phyloP scores from a whole-genome alignment of 768 basidiomycete genomes.

The Amylocystis lapponica region DNA sequence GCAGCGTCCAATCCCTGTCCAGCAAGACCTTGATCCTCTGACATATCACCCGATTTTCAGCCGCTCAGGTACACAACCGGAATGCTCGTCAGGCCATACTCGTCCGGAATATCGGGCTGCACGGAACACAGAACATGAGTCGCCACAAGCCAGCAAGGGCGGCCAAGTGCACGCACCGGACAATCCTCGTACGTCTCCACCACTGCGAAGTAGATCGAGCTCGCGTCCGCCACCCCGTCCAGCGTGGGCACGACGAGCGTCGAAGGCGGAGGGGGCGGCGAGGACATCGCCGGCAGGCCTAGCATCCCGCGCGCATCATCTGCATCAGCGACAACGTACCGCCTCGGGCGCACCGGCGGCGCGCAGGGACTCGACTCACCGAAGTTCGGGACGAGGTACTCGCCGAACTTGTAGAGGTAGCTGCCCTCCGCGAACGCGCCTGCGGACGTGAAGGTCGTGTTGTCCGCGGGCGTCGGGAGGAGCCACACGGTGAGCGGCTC shows the following conservation, averaged over 20 bases:
- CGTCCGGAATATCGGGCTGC: constrained; percentile 6
- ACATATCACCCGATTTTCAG: no score
- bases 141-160: neutral
- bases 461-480: constrained; percentile 8
- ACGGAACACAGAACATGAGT: neutral
- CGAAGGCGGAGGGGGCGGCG: constrained; percentile 10
- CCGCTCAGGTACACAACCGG: constrained; percentile 11
- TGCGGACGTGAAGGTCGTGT: constrained; percentile 1
- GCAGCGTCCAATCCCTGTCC: no score
- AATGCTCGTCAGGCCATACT: constrained; percentile 13
- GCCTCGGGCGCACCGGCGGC: no score
- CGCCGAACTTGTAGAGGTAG: constrained; percentile 14
- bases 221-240: neutral
- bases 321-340: neutral
- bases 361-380: constrained; percentile 4
- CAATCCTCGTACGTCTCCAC: constrained; percentile 15
- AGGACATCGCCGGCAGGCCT: constrained; percentile 13
- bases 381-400: constrained; percentile 16
- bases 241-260: constrained; percentile 9
- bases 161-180: constrained; percentile 8
- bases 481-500: constrained; percentile 13
- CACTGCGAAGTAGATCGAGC: constrained; percentile 7
- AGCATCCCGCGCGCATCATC: neutral
- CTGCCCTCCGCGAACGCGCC: constrained; percentile 12
- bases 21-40: no score